phyloP scores from a whole-genome alignment of 768 basidiomycete genomes.

The Boletus sp. region DNA sequence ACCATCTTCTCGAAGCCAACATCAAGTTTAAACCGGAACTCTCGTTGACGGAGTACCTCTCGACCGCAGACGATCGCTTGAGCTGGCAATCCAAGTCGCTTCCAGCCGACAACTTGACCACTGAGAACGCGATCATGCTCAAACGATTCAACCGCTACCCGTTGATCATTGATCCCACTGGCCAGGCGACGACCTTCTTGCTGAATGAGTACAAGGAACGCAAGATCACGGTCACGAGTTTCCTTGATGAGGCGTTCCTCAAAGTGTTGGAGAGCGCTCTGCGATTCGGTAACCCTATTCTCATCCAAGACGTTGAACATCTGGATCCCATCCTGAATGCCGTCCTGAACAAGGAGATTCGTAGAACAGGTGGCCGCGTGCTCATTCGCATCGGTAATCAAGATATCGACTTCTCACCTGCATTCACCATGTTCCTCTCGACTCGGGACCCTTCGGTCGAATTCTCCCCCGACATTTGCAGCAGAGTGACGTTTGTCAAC shows the following conservation, averaged over 20 bases:
- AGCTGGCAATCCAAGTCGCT: conserved; percentile 94
- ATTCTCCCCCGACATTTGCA: conserved; percentile 98
- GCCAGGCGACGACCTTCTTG: conserved; percentile 93
- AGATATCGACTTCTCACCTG: conserved; percentile 98
- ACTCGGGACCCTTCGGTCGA: conserved; percentile 97
- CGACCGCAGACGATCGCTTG: conserved; percentile 93
- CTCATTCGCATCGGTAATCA: conserved; percentile 95
- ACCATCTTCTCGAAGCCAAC: conserved; percentile 83
- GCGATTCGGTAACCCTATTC: conserved; percentile 94
- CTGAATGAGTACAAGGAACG: conserved; percentile 93
- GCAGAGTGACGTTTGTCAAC: conserved; percentile 93
- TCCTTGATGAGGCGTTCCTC: conserved; percentile 97
- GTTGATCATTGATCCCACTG: conserved; percentile 96
- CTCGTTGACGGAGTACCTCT: conserved; percentile 92
- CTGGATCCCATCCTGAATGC: conserved; percentile 97
- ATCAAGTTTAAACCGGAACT: conserved; percentile 92
- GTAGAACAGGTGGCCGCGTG: conserved; percentile 94
- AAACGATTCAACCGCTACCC: conserved; percentile 98
- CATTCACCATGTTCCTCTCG: conserved; percentile 99
- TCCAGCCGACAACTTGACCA: conserved; percentile 94
- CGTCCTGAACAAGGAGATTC: conserved; percentile 94
- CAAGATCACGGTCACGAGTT: conserved; percentile 97
- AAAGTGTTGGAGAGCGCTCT: conserved; percentile 98
- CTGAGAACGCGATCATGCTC: conserved; percentile 99
- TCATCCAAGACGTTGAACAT: conserved; percentile 98